These are phyloP conservation scores for Globisporangium iwayamae DNA, from an alignment of 352 stramenopile genomes.

Conservation along the genomic window DNA sequence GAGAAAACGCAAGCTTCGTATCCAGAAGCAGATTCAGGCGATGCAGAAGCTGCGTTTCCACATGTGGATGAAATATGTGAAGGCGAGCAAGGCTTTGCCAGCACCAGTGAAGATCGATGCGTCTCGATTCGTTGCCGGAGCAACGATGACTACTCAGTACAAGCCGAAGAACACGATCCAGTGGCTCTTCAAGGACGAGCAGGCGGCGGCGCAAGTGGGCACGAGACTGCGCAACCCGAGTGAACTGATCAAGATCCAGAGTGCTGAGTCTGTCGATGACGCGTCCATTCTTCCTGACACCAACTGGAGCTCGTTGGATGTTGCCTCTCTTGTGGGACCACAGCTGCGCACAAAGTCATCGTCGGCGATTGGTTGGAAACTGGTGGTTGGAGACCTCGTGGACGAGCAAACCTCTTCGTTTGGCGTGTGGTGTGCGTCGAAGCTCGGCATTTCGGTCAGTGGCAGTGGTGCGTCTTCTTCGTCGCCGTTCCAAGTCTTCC, in stretches of 20 bases:
- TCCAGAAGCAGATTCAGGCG: conserved; percentile 46
- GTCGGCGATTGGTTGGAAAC: conserved; percentile 50
- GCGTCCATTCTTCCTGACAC: not conserved
- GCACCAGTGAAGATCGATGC: conserved; percentile 38
- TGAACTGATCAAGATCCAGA: conserved; percentile 6
- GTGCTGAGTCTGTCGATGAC: not conserved
- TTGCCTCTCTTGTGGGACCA: conserved; percentile 26
- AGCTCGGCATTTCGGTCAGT: conserved; percentile 27
- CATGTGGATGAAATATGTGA: conserved; percentile 64
- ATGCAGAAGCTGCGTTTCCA: conserved; percentile 56
- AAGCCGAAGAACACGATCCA: conserved; percentile 43
- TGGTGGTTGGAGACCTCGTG: conserved; percentile 70
- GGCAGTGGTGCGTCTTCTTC: conserved; percentile 6
- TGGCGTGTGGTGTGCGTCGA: conserved; percentile 68
- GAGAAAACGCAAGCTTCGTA: conserved; percentile 27
- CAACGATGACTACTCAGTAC: conserved; percentile 22
- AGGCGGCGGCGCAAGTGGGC: conserved; percentile 7
- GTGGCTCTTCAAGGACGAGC: conserved; percentile 34
- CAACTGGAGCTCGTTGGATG: conserved; percentile 23
- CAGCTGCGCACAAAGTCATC: conserved; percentile 19
- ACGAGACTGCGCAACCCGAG: conserved; percentile 29
- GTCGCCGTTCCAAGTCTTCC: conserved; percentile 24
- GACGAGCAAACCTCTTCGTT: conserved; percentile 54
- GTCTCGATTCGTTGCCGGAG: conserved; percentile 18
- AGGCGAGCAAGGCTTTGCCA: conserved; percentile 35